These are phyloP conservation scores for Asterionellopsis glacialis DNA, from an alignment of 108 stramenopile genomes.

Conservation along the genomic window DNA sequence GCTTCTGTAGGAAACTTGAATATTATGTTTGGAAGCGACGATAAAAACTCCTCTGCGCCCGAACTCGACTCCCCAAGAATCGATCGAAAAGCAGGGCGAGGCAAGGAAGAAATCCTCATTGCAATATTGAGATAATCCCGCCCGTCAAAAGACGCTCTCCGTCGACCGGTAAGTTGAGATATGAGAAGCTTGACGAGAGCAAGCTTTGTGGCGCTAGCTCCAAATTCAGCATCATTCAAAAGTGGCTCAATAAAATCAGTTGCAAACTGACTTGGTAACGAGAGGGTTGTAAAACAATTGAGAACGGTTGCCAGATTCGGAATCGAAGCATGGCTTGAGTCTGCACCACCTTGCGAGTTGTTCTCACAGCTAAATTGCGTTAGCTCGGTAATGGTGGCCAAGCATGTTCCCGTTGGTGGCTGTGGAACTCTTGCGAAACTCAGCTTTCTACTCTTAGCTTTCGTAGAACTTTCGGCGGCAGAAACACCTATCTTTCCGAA, in stretches of 20 bases:
- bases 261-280: constrained; percentile 45
- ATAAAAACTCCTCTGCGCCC: not conserved
- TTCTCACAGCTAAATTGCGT: too few relatives aligned
- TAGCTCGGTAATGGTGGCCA: not conserved
- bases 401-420: not conserved
- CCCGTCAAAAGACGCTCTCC: constrained; percentile 61
- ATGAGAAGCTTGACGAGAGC: constrained; percentile 44
- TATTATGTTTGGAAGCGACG: not conserved
- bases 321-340: not conserved
- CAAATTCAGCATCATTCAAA: constrained; percentile 13
- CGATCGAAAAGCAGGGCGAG: not conserved
- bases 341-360: too few relatives aligned
- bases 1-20: not conserved
- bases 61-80: not conserved
- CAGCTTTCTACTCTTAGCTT: not conserved
- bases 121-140: constrained; percentile 56
- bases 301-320: constrained; percentile 2
- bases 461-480: not conserved
- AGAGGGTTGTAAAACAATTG: constrained; percentile 22
- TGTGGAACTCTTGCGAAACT: not conserved
- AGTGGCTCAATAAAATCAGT: constrained; percentile 23
- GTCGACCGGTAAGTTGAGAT: constrained; percentile 61
- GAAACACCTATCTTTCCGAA: too few relatives aligned
- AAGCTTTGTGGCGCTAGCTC: constrained; percentile 13
- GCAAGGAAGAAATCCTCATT: not conserved